Conservation (phyloP, 306 rosid genomes). For the Castanea mollissima region DNA sequence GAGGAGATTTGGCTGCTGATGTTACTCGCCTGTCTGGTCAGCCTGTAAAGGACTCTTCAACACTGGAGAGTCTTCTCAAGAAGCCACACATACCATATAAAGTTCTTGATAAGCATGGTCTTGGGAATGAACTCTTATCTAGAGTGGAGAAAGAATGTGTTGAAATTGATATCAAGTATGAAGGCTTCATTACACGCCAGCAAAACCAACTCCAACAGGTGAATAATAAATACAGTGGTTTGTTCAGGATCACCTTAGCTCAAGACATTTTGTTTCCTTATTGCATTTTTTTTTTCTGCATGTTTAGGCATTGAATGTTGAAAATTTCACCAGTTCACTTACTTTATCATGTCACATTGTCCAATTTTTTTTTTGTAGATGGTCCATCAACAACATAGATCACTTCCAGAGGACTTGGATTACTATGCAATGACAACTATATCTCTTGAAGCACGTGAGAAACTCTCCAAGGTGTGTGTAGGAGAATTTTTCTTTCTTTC, state of each 20-base stretch:
- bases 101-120: constrained; percentile 81
- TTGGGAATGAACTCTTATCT: constrained; percentile 59
- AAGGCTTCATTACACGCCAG: constrained; percentile 92
- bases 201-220: constrained; percentile 94
- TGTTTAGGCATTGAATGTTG: background rate
- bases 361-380: constrained; percentile 42
- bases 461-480: constrained; percentile 77
- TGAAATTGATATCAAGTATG: constrained; percentile 91
- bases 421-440: constrained; percentile 77
- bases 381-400: constrained; percentile 85
- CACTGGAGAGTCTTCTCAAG: constrained; percentile 95
- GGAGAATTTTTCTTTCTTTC: background rate
- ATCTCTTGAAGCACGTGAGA: constrained; percentile 90
- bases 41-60: constrained; percentile 77
- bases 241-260: background rate
- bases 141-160: constrained; percentile 84
- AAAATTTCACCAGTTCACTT: constrained; percentile 1
- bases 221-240: constrained; percentile 10
- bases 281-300: background rate
- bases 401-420: constrained; percentile 83
- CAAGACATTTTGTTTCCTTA: background rate
- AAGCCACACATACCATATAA: constrained; percentile 85
- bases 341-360: background rate
- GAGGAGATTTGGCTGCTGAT: constrained; percentile 82
- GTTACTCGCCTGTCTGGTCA: constrained; percentile 65